Evolutionary conservation across 192 early-diverging fungal genomes (phyloP).

Genomic region (Funneliformis geosporum): DNA sequence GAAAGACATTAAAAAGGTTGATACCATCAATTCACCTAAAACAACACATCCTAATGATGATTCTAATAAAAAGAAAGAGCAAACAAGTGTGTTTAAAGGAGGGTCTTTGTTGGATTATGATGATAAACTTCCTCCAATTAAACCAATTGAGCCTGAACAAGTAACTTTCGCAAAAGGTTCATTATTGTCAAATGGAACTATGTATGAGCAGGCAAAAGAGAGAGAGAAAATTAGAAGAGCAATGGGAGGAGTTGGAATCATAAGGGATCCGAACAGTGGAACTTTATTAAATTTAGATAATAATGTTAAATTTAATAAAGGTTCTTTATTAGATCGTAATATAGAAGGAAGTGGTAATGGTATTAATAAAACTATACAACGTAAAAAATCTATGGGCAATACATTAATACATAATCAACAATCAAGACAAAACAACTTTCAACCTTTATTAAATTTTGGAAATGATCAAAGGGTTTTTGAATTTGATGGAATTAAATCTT

Average conservation of each 20-base stretch:
- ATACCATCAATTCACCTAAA: neutral
- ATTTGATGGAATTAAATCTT: neutral
- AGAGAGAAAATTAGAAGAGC: constrained; percentile 9
- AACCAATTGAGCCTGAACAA: constrained; percentile 11
- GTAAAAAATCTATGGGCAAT: neutral
- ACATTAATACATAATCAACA: neutral
- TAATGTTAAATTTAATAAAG: constrained; percentile 21
- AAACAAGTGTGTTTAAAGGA: neutral
- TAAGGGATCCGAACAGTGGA: neutral
- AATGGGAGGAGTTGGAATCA: neutral
- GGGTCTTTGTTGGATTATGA: constrained; percentile 20
- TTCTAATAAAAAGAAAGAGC: neutral
- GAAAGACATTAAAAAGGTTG: neutral
- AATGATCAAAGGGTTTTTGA: neutral
- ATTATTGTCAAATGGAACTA: constrained; percentile 15
- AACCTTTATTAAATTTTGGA: constrained; percentile 26
- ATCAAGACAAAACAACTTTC: constrained; percentile 3
- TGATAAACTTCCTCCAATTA: constrained; percentile 20
- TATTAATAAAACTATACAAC: neutral
- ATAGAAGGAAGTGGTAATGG: no score
- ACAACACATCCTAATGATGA: neutral
- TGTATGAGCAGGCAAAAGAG: constrained; percentile 29
- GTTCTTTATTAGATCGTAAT: constrained; percentile 28
- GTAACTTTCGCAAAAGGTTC: constrained; percentile 19
- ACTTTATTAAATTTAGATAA: neutral